Percentiles rank a stretch among this genome's conserved stretches.
These are phyloP conservation scores for Bertia moriformis DNA, from an alignment of 2,329 filamentous ascomycete species.

Conservation along the genomic window DNA sequence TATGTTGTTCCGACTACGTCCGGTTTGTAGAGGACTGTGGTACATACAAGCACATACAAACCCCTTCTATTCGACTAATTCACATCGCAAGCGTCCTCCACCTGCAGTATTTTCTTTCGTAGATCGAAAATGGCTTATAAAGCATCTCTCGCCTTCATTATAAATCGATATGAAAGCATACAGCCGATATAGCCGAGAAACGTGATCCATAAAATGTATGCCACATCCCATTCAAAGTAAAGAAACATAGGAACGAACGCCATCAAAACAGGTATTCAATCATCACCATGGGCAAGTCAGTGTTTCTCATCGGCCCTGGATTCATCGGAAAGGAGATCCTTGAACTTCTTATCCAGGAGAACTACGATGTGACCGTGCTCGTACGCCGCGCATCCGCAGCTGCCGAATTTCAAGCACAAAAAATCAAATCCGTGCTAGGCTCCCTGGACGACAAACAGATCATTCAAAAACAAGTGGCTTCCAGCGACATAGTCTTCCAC, in stretches of 20 bases:
- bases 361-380: slow-evolving; percentile 23
- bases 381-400: slow-evolving; percentile 22
- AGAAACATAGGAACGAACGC: background rate
- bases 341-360: slow-evolving; percentile 22
- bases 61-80: no score
- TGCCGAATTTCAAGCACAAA: slow-evolving; percentile 17
- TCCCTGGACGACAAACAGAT: slow-evolving; percentile 21
- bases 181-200: no score
- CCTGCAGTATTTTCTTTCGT: no score
- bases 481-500: slow-evolving; percentile 28
- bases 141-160: no score
- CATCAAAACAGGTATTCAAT: background rate
- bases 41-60: no score
- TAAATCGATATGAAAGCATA: no score
- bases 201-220: no score
- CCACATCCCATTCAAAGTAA: no score
- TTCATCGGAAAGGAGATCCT: slow-evolving; percentile 31
- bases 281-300: slow-evolving; percentile 5
- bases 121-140: no score
- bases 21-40: no score
- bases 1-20: no score
- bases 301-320: slow-evolving; percentile 28
- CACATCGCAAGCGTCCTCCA: no score
- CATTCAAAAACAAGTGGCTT: slow-evolving; percentile 18
- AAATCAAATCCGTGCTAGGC: slow-evolving; percentile 21